Evolutionary conservation across 306 rosid genomes (phyloP).

Genomic region (Vachellia collinsii): DNA sequence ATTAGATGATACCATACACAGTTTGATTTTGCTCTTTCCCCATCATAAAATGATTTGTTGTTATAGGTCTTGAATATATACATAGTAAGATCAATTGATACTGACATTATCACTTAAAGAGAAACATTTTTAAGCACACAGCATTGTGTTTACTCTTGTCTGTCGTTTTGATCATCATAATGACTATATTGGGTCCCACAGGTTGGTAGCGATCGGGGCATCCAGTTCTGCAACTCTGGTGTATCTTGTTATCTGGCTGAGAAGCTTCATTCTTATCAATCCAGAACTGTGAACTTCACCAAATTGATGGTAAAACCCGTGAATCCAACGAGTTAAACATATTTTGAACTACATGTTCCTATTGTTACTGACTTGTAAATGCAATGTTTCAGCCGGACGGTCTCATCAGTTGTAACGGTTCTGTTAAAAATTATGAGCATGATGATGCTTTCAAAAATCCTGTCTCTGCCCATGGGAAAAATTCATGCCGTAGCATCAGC

Average conservation of each 20-base stretch:
- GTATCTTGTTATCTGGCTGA: conserved; percentile 46
- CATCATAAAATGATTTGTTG: not conserved
- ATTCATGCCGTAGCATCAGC: conserved; percentile 25
- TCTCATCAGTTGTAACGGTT: conserved; percentile 37
- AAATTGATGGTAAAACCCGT: conserved; percentile 36
- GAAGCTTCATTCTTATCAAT: conserved; percentile 46
- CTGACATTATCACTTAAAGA: not conserved
- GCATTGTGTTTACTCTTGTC: conserved; percentile 16
- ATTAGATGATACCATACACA: not conserved
- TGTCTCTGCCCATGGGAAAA: conserved; percentile 38
- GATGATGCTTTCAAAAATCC: conserved; percentile 44
- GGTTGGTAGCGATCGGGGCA: conserved; percentile 45
- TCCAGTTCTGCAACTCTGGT: conserved; percentile 42
- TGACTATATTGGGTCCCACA: conserved; percentile 19
- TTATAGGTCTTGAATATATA: not conserved
- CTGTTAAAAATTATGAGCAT: conserved; percentile 39
- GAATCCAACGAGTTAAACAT: conserved; percentile 32
- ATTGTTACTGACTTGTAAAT: conserved; percentile 37
- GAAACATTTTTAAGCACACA: not conserved
- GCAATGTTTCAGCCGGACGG: conserved; percentile 38
- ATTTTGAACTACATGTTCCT: conserved; percentile 32
- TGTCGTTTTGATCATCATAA: not conserved
- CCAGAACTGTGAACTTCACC: conserved; percentile 42
- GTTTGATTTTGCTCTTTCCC: not conserved
- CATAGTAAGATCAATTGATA: not conserved